A percentile compares a stretch with the other conserved stretches of the same genome.
phyloP scores from a whole-genome alignment of 1,139 yeast genomes.

The Pneumocystis canis region DNA sequence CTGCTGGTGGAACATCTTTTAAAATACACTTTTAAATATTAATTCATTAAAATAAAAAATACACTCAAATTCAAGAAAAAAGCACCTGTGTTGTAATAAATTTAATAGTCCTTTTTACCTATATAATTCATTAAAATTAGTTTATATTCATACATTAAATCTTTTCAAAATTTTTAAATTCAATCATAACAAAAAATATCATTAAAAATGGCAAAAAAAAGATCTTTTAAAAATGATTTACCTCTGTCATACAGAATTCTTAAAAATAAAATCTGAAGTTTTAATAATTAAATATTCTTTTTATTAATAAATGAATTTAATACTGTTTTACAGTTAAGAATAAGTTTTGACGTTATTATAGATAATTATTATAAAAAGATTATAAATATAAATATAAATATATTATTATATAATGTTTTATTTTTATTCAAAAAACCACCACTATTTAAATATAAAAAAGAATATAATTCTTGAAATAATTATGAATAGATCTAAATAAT shows the following conservation, averaged over 20 bases:
- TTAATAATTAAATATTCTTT: not conserved
- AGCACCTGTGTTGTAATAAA: not conserved
- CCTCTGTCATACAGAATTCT: not conserved
- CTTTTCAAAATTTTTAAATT: not conserved
- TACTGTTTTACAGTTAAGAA: not conserved
- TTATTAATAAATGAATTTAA: not conserved
- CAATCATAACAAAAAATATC: not conserved
- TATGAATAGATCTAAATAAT: not conserved
- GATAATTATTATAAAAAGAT: no score
- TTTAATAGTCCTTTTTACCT: not conserved
- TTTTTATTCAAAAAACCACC: not conserved
- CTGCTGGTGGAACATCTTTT: slow-evolving; percentile 73
- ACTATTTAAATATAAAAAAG: not conserved
- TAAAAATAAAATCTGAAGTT: not conserved
- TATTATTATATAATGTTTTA: not conserved
- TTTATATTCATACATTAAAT: not conserved
- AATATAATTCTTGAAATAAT: not conserved
- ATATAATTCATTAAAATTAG: not conserved
- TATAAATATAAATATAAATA: not conserved
- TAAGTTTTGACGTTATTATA: no score
- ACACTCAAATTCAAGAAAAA: not conserved
- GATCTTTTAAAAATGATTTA: not conserved
- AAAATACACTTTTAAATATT: slow-evolving; percentile 21
- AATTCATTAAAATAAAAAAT: not conserved
- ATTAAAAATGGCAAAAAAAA: not conserved